Conservation (phyloP, 2,329 filamentous ascomycete genomes). For the Aureobasidium lini region DNA sequence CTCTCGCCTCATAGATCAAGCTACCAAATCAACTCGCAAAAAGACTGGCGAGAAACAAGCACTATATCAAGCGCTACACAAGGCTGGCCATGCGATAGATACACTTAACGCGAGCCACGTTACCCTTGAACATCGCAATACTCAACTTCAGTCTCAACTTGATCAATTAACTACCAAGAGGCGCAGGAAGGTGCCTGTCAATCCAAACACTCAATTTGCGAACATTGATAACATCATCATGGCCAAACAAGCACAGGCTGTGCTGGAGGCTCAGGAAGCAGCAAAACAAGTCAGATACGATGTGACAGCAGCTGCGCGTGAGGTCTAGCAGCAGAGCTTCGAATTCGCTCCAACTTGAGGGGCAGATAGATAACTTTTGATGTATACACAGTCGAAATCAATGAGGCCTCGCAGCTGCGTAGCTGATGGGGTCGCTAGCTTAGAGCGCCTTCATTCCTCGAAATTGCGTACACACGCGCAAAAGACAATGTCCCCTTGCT, state of each 20-base stretch:
- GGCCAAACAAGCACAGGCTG: not conserved
- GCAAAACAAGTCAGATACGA: not conserved
- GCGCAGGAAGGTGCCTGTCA: no score
- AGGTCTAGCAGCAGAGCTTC: no score
- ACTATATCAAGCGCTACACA: not conserved
- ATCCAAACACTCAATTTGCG: not conserved
- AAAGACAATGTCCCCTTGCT: constrained; percentile 12
- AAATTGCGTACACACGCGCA: constrained; percentile 39
- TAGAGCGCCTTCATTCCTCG: no score
- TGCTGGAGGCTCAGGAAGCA: not conserved
- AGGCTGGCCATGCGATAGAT: not conserved
- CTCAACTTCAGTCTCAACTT: not conserved
- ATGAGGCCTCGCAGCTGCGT: not conserved
- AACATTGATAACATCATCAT: not conserved
- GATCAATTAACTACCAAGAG: not conserved
- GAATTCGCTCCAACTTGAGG: no score
- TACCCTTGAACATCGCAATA: not conserved
- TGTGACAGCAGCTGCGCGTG: not conserved
- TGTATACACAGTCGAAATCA: not conserved
- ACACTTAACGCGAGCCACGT: not conserved
- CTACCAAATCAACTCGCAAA: no score
- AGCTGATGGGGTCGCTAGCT: not conserved
- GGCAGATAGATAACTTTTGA: constrained; percentile 2
- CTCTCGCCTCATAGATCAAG: not conserved
- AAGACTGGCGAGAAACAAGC: no score